phyloP scores from a whole-genome alignment of 257 asterid genomes.

The Solanum medicagineum region DNA sequence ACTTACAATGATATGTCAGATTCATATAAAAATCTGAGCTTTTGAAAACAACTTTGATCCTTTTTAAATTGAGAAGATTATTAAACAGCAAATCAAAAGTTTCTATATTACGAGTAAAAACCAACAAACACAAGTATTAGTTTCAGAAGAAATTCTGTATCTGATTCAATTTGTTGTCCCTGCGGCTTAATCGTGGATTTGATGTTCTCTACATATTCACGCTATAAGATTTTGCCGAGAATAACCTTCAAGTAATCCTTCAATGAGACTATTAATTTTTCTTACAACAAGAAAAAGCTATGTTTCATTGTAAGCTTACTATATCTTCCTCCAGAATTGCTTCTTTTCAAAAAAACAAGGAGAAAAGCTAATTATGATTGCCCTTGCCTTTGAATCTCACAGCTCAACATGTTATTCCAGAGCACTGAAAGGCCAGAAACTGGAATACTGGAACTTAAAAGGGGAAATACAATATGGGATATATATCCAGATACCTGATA shows the following conservation, averaged over 20 bases:
- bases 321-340: background rate
- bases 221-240: background rate
- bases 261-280: background rate
- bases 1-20: background rate
- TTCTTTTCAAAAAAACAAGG: background rate
- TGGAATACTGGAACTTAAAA: background rate
- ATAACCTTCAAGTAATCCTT: background rate
- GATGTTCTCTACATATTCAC: background rate
- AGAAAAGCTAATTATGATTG: background rate
- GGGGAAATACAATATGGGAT: background rate
- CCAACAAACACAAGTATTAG: background rate
- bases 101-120: background rate
- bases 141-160: background rate
- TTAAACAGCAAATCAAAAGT: background rate
- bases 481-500: slow-evolving; percentile 50
- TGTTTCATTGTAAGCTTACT: background rate
- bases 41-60: background rate
- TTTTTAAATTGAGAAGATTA: background rate
- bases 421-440: background rate
- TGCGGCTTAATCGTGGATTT: background rate
- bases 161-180: background rate
- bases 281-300: background rate
- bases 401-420: background rate
- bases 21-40: background rate
- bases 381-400: background rate